Evolutionary conservation across 768 basidiomycete species (phyloP), one percentile per base, ranked within the genome.

Genomic region (Naganishia vaughanmartiniae): DNA sequence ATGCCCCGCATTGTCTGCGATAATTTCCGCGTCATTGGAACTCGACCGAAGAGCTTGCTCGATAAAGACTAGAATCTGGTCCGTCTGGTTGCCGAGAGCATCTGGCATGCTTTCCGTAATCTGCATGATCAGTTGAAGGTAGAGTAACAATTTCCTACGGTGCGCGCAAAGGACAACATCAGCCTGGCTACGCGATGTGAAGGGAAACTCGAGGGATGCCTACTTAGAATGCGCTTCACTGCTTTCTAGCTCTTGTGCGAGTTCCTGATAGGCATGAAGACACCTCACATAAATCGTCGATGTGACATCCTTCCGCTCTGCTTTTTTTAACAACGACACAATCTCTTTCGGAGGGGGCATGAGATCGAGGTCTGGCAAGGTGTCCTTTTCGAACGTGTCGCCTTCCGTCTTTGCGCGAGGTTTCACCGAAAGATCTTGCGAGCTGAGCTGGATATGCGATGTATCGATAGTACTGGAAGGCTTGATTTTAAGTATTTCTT

Each of bases 21-120:
- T 69, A 12, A 51, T 51, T 14, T 60, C 70, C 53, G 74, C 65
- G 5, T 63, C 48, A 36, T 54, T 30, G 19, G 42, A 55, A 21
- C 53, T 67, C 24, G 51, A 39, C 57, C 88, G 86, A 5, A 96
- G 82, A 0, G 90, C 89, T 70, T 91, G 87, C 67, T 89, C 89
- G 30, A 97, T 84, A 77, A 96, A 96, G 2, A 85, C 83, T n/a
- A 98, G 79, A 12, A 94, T 85, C 69, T 93, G 87, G 12, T 85
- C 85, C 0, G 91, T 89, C 70, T 89, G 86, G 33, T 70, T 58
- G 54, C 79, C 81, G 42, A 88, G 82, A 34, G 71, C 85, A 84
- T 51, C 84, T 83, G 0, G 88, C 85, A 4, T 92, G 82, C 65
- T 87, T 0, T 86, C 84, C 78, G 93, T 90, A 84, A 96, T 89